Base-by-base conservation (phyloP, 2,329 filamentous ascomycete genomes). In the Diaporthe sp. region DNA sequence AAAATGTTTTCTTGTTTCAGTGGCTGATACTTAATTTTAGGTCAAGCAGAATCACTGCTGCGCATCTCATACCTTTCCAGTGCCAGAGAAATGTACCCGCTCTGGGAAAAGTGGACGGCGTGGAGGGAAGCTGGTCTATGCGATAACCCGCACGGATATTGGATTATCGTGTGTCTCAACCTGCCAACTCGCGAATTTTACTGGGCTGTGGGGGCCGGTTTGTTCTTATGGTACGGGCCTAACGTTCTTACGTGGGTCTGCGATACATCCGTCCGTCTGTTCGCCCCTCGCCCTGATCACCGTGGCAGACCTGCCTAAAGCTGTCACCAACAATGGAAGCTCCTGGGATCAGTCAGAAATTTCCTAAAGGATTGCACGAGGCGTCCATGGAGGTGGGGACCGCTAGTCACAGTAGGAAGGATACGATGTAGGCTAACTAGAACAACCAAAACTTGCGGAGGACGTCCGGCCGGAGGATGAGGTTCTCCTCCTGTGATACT, bases 141-240 rank as follows among this genome's bases (percentile, higher is more conserved):
- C 19, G 31, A 60, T 12, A 37, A 25, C 22, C 57, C 57, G 34
- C 31, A 39, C 19, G 57, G 31, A 39, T 39, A 22, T 8, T 60
- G 31, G 57, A 39, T 10, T 39, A 60, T 60, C 22, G 22, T 39
- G 31, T 60, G 57, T n/a, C 57, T 60, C 34, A 60, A 60, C 12
- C 34, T 60, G 22, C 57, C 57, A 34, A 60, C 57, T 39, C 57
- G 57, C 34, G 57, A 60, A 25, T 60, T 60, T 8, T 39, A 39
- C 31, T 60, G 57, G 57, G 57, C 57, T 12, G 19, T 37, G 34
- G 57, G 57, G 31, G 22, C 10, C 8, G 57, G 57, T 15, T 7
- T 60, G 10, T 60, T 60, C 19, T 15, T 39, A 13, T 60, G 57
- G 57, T 60, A 60, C 10, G 57, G 57, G 31, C 57, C 57, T 3